phyloP scores from a whole-genome alignment of 768 basidiomycete species.

The Crucibulum laeve region DNA sequence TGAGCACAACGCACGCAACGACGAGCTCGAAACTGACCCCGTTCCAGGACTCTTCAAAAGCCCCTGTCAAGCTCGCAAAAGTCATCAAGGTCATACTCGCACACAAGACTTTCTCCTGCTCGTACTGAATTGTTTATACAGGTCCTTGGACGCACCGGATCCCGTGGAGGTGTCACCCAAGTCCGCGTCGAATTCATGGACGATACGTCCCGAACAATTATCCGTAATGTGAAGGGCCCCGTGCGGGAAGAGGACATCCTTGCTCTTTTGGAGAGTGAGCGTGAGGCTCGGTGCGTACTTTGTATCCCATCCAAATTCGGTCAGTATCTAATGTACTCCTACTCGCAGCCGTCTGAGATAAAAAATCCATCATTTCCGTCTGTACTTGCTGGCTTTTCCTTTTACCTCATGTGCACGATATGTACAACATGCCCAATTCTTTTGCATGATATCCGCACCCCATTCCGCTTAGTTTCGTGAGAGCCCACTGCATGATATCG shows the following conservation, averaged over 20 bases:
- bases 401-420: background rate
- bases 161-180: conserved; percentile 98
- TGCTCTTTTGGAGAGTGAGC: conserved; percentile 94
- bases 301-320: background rate
- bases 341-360: conserved; percentile 33
- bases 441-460: conserved; percentile 1
- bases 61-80: conserved; percentile 95
- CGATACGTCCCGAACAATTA: conserved; percentile 91
- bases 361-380: conserved; percentile 7
- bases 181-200: conserved; percentile 99
- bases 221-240: conserved; percentile 98
- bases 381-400: background rate
- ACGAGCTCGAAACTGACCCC: conserved; percentile 1
- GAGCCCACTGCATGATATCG: too few relatives aligned
- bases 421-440: background rate
- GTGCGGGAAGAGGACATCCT: conserved; percentile 95
- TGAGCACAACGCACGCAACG: conserved; percentile 13
- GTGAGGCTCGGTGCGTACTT: conserved; percentile 91
- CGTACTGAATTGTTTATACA: conserved; percentile 22
- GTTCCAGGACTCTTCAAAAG: conserved; percentile 77
- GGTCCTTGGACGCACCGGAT: conserved; percentile 98
- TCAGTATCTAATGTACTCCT: background rate
- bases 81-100: conserved; percentile 75
- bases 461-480: background rate
- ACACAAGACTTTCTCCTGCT: background rate